These are phyloP conservation scores for Flagelloscypha sp. DNA, from an alignment of 768 basidiomycete genomes.

Conservation along the genomic window DNA sequence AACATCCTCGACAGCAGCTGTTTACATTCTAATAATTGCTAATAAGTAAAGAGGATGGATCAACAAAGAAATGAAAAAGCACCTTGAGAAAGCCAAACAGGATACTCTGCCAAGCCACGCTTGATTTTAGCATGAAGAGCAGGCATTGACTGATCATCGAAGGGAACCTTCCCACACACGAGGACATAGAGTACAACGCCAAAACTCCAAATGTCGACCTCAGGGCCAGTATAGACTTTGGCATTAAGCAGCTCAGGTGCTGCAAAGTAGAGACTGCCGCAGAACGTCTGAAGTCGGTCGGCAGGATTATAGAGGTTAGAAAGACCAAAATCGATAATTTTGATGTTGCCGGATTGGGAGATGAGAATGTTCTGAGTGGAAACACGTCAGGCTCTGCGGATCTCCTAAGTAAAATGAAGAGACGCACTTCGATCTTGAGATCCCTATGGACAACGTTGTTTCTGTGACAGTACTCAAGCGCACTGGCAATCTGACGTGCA, in stretches of 20 bases:
- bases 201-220: slow-evolving; percentile 99
- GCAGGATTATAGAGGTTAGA: slow-evolving; percentile 90
- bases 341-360: slow-evolving; percentile 97
- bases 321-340: slow-evolving; percentile 98
- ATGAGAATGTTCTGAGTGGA: slow-evolving; percentile 76
- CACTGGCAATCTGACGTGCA: slow-evolving; percentile 93
- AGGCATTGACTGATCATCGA: slow-evolving; percentile 99
- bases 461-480: slow-evolving; percentile 92
- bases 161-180: slow-evolving; percentile 97
- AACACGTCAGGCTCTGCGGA: slow-evolving; percentile 1
- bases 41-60: slow-evolving; percentile 9
- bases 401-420: slow-evolving; percentile 3
- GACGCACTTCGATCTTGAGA: slow-evolving; percentile 67
- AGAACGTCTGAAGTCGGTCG: slow-evolving; percentile 85
- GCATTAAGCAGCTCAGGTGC: slow-evolving; percentile 97
- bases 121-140: slow-evolving; percentile 99
- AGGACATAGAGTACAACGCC: slow-evolving; percentile 97
- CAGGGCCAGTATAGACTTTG: slow-evolving; percentile 92
- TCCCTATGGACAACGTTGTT: slow-evolving; percentile 98
- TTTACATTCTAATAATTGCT: slow-evolving; percentile 72
- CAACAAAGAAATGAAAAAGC: slow-evolving; percentile 19
- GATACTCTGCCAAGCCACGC: slow-evolving; percentile 92
- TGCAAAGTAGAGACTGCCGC: slow-evolving; percentile 96
- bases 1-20: slow-evolving; percentile 90
- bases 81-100: slow-evolving; percentile 93